Conservation (phyloP, 495 filamentous ascomycete genomes). For the Tuber borchii region DNA sequence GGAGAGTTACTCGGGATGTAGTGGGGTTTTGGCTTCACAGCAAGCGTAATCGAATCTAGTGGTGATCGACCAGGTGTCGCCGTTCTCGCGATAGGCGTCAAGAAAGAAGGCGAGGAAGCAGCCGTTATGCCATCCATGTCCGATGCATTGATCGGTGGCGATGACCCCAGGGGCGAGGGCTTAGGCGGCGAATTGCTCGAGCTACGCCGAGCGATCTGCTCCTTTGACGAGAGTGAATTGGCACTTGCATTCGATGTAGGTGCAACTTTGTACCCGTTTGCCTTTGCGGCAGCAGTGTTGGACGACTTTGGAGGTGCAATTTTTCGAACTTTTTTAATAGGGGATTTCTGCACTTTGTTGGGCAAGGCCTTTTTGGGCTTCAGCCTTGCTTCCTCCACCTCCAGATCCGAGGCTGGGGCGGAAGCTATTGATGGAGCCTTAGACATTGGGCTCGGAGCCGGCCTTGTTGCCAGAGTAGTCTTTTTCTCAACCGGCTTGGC, state of each 20-base stretch:
- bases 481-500: constrained; percentile 33
- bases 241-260: constrained; percentile 19
- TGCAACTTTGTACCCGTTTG: constrained; percentile 34
- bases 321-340: constrained; percentile 23
- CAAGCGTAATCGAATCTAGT: constrained; percentile 21
- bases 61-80: constrained; percentile 37
- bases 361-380: constrained; percentile 21
- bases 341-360: constrained; percentile 18
- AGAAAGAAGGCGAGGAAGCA: constrained; percentile 34
- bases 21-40: constrained; percentile 22
- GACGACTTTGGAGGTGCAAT: constrained; percentile 18
- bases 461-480: not conserved
- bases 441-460: constrained; percentile 11
- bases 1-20: constrained; percentile 28
- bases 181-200: constrained; percentile 53
- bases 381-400: constrained; percentile 29
- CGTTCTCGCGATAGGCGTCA: constrained; percentile 26
- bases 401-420: constrained; percentile 30
- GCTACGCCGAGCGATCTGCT: constrained; percentile 36
- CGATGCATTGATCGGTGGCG: constrained; percentile 50
- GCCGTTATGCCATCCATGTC: constrained; percentile 34
- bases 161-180: constrained; percentile 55
- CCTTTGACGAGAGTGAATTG: constrained; percentile 39
- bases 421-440: constrained; percentile 18
- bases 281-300: constrained; percentile 23